Evolutionary conservation across 306 rosid genomes (phyloP), one percentile per base, ranked within the genome.

Genomic region (Medicago lupulina): DNA sequence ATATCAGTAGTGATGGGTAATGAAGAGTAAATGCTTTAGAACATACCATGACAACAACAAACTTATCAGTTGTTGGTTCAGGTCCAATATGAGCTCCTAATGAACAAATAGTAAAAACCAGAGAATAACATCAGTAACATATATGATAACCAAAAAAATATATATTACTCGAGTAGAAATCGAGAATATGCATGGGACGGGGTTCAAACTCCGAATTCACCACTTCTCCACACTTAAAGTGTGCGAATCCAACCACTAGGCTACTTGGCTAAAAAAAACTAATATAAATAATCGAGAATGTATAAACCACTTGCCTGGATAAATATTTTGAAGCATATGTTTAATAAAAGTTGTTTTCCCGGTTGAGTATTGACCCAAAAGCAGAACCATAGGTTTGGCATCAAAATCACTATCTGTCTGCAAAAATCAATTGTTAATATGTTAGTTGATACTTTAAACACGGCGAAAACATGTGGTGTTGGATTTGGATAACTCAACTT

Each of bases 11-110:
- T 55, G 19, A 55, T 19, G 10, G 14, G 68, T 31, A 58, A 63
- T 64, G 36, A 17, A 83, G 18, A 51, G 39, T 25, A 72, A 67
- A 51, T 39, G 25, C 23, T 28, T 70, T 71, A 61, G 75, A 8
- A 75, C 81, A 43, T 90, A 95, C 99, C 99, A 95, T 95, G 70
- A 95, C 96, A 67, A 88, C 99, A 79, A 95, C 99, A 88, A 95
- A 95, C 83, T 97, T 90, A 85, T 95, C 99, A 0, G 99, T 95
- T 55, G 99, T 95, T 68, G 97, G 99, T 77, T 95, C 99, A 0
- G 99, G 99, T 77, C 99, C 99, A 80, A 95, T 95, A 83, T 95
- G 97, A 82, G 99, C 96, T 76, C 99, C 99, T 95, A 81, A 40
- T 62, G 74, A 70, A 76, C 70, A 70, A 6, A 15, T 16, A 31